Base-by-base conservation (phyloP, 768 basidiomycete genomes). In the Russula abietina region DNA sequence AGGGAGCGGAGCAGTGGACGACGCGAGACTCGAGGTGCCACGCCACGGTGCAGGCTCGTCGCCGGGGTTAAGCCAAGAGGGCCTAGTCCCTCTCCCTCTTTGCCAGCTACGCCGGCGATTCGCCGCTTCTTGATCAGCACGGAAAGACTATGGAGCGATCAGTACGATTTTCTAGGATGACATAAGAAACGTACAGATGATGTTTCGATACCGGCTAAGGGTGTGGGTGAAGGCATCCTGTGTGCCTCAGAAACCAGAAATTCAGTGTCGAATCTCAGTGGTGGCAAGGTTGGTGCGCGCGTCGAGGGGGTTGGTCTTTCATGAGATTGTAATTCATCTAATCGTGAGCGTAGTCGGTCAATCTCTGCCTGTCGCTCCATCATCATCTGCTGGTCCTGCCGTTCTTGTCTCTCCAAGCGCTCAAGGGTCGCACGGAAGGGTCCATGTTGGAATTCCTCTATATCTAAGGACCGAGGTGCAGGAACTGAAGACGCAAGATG, bases 391-490 rank as follows among this genome's bases (percentile, higher is more conserved):
- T 60, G 63, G 8, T 64, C 62, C 39, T 59, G 61, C 38, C 45
- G 19, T 54, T 59, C 66, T 30, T 45, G 62, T 49, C 54, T 39
- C 33, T 53, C 53, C 45, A 57, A 32, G 39, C 62, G 49, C 36
- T 69, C 62, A 32, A 69, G 45, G 28, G 65, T 64, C 7, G 71
- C 71, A 17, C 72, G 70, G 65, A 72, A 73, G 3, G 71, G 72
- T 8, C 72, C 72, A 1, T 69, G 69, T 36, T 67, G 70, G 50
- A 67, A 73, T 17, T 65, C 67, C 24, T 70, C 65, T 24, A 72
- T 55, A 51, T 71, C 66, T 52, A 70, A 61, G 46, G 54, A 14
- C 26, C 53, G 58, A 30, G 58, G 50, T 38, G 46, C 55, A 14
- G 38, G 39, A 17, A 16, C 55, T 30, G 59, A 51, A 41, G 58